Base-by-base conservation (phyloP, 441 rosid species). In the Dalechampia spathulata region DNA sequence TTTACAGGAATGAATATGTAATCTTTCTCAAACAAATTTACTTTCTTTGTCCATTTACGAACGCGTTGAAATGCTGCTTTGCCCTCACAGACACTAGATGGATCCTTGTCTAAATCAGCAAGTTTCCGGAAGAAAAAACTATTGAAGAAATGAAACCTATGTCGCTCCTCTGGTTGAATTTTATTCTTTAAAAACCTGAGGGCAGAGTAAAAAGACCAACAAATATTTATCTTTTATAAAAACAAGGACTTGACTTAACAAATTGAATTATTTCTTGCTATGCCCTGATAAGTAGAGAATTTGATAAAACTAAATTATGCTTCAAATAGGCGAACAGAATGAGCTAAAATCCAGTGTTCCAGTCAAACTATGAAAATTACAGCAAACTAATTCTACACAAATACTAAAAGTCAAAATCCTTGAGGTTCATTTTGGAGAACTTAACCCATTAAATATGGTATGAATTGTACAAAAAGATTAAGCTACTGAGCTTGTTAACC, bases 101-200 rank as follows among this genome's bases (percentile, higher is more conserved):
- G 82, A 58, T 72, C 83, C 75, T 75, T 86, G 70, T 81, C 96
- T 30, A 83, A 55, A 72, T 86, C 90, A 67, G 96, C 96, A 49
- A 92, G 86, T 77, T 92, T 92, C 67, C 87, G 80, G 69, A 89
- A 89, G 82, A 86, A 92, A 73, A 92, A 92, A 66, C 96, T 71
- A 71, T 82, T 92, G 67, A 89, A 89, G 61, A 92, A 89, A 72
- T 89, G 88, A 66, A 81, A 92, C 53, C 87, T 73, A 16, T 74
- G 79, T 12, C 58, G 73, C 15, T 85, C 78, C 57, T 74, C 81
- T 2, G 78, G 75, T 63, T 40, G 77, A 73, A 92, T 61, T 26
- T 59, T 75, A 62, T 60, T 81, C 80, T 78, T 82, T 66, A 92
- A 73, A 56, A 79, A 87, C 63, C 97, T 92, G 78, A 48, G 39